A percentile compares a stretch with the other conserved stretches of the same genome.
Conservation (phyloP, 2,329 filamentous ascomycete species). For the Spiromastix sp. region DNA sequence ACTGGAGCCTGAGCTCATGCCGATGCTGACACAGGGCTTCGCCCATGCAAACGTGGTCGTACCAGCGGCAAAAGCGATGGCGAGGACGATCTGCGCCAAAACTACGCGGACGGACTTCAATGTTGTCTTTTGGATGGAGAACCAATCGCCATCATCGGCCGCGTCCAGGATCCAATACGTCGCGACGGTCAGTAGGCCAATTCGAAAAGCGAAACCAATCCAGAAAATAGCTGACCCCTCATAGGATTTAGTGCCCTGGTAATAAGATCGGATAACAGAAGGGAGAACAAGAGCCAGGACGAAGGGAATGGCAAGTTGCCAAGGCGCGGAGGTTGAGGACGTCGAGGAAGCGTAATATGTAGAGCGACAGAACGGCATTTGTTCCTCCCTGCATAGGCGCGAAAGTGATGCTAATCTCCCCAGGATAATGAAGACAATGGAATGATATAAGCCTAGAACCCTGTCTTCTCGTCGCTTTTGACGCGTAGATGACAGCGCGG, state of each 20-base stretch:
- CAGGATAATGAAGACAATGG: conserved; percentile 68
- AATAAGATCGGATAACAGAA: conserved; percentile 71
- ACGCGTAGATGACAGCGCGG: conserved; percentile 63
- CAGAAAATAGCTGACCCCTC: conserved; percentile 76
- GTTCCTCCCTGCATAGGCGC: conserved; percentile 89
- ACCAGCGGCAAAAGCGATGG: conserved; percentile 70
- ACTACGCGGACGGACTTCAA: conserved; percentile 68
- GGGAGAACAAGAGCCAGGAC: conserved; percentile 62
- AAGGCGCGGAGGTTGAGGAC: conserved; percentile 84
- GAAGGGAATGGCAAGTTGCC: conserved; percentile 78
- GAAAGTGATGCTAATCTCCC: conserved; percentile 76
- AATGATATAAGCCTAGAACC: conserved; percentile 72
- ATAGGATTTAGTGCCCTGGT: conserved; percentile 72
- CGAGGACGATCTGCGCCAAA: conserved; percentile 70
- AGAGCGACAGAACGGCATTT: conserved; percentile 92
- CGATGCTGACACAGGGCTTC: conserved; percentile 70
- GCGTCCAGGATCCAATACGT: conserved; percentile 83
- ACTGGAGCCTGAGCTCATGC: conserved; percentile 38
- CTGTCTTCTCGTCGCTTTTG: conserved; percentile 58
- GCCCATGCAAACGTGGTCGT: conserved; percentile 78
- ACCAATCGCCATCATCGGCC: conserved; percentile 73
- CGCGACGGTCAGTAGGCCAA: conserved; percentile 64
- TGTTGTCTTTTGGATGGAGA: conserved; percentile 49
- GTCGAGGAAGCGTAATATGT: conserved; percentile 90
- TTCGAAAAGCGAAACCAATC: conserved; percentile 70